Base-by-base conservation (phyloP, 2,329 filamentous ascomycete genomes). In the Pseudogymnoascus sp. region DNA sequence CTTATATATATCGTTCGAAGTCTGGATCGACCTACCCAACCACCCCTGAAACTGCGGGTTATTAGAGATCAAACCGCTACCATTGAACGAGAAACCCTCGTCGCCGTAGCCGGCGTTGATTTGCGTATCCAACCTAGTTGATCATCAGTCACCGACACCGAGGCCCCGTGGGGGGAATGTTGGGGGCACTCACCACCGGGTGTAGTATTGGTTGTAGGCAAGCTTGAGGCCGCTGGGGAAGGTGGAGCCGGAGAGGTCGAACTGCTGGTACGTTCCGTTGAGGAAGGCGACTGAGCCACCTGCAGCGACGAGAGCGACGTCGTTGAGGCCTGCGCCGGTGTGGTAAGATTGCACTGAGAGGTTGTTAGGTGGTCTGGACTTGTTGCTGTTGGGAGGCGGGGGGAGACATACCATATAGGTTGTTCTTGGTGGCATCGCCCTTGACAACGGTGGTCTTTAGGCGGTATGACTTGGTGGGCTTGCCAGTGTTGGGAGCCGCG, bases 311-410 rank as follows among this genome's bases (percentile, higher is more conserved):
- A 70, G 65, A 5, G 57, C 61, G 39, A 63, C 63, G 39, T 70
- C 68, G 39, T 66, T 68, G 7, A 64, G 54, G 14, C 68, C 68
- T 6, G 68, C 68, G 39, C 68, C 68, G 60, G 62, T 62, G 43
- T 60, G 63, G n/a, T 64, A 64, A 3, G 63, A 34, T 16, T 62
- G 25, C 14, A 64, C 63, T 64, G 21, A 13, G n/a, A 2, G 25
- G 10, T 54, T 19, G n/a, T 54, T 31, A 54, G 48, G n/a, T 25
- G 23, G 8, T 1, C 25, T 54, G 25, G 25, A 13, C 25, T 34
- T 31, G 48, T 8, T 31, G 25, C n/a, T 31, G 25, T 8, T 31
- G 28, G 48, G 48, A 37, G 23, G 16, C 25, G 34, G 4, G 6
- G 57, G 37, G 21, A 14, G 41, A 16, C 51, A 63, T 23, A 51